Evolutionary conservation across 805 yeast species (phyloP).

Genomic region (Starmerella bombicola): DNA sequence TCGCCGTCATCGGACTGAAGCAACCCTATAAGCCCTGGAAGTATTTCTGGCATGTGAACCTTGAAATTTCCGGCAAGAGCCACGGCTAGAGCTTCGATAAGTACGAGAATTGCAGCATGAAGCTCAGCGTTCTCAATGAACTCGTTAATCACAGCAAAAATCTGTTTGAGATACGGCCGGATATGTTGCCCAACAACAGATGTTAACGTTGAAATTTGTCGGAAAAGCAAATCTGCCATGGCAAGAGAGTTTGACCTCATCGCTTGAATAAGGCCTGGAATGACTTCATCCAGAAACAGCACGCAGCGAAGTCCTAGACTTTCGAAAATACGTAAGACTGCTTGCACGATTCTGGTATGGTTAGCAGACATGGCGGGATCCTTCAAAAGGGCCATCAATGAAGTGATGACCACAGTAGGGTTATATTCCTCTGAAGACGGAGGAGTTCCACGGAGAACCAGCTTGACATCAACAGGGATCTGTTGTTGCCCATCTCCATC

Average conservation of each 20-base stretch:
- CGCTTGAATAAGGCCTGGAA: constrained; percentile 76
- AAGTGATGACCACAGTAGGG: constrained; percentile 86
- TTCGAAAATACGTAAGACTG: constrained; percentile 81
- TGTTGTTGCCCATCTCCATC: constrained; percentile 53
- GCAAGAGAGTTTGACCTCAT: constrained; percentile 63
- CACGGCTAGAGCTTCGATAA: constrained; percentile 71
- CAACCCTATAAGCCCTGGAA: constrained; percentile 63
- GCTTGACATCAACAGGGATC: constrained; percentile 79
- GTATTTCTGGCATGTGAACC: constrained; percentile 60
- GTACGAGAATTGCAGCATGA: constrained; percentile 65
- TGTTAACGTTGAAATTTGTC: constrained; percentile 70
- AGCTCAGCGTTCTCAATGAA: constrained; percentile 51
- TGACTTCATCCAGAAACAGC: constrained; percentile 72
- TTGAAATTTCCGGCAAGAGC: constrained; percentile 91
- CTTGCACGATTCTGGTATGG: constrained; percentile 87
- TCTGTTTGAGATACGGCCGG: constrained; percentile 63
- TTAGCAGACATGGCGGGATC: constrained; percentile 77
- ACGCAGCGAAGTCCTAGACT: constrained; percentile 81
- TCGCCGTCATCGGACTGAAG: constrained; percentile 54
- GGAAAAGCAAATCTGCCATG: constrained; percentile 76
- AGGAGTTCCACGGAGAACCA: constrained; percentile 85
- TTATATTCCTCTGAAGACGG: constrained; percentile 85
- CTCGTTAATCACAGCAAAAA: constrained; percentile 63
- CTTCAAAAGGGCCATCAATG: constrained; percentile 67
- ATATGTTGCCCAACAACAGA: constrained; percentile 81